Conservation (phyloP, 2,329 filamentous ascomycete genomes). For the Ophiostoma ulmi region DNA sequence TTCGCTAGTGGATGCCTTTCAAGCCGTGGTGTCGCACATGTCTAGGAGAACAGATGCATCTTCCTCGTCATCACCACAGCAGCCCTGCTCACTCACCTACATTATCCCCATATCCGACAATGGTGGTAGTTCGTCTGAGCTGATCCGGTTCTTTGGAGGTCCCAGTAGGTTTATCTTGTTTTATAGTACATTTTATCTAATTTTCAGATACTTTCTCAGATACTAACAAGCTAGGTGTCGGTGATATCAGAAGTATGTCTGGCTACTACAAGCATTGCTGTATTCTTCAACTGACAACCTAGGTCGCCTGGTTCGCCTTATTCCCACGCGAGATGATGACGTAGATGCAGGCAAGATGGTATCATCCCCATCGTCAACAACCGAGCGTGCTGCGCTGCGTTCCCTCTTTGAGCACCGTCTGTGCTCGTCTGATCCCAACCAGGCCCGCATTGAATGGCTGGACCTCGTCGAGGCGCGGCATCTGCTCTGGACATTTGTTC, state of each 20-base stretch:
- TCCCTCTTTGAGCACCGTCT: conserved; percentile 83
- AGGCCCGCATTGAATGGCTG: conserved; percentile 75
- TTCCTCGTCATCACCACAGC: conserved; percentile 43
- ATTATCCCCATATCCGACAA: conserved; percentile 96
- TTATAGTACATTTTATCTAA: too few species aligned
- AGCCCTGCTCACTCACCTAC: conserved; percentile 64
- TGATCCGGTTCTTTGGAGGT: conserved; percentile 90
- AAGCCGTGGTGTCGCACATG: conserved; percentile 44
- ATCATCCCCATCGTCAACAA: conserved; percentile 34
- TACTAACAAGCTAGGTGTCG: conserved; percentile 40
- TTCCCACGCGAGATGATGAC: conserved; percentile 52
- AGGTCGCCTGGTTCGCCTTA: conserved; percentile 86
- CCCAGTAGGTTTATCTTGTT: conserved; percentile 54
- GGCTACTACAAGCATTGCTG: background rate
- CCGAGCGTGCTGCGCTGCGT: conserved; percentile 70
- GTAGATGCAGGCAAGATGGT: background rate
- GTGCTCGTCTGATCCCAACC: conserved; percentile 48
- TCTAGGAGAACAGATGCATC: background rate
- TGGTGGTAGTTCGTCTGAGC: conserved; percentile 85
- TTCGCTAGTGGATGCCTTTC: conserved; percentile 86
- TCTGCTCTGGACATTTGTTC: conserved; percentile 65
- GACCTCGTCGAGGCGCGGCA: conserved; percentile 82
- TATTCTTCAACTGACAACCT: conserved; percentile 6
- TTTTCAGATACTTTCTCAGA: background rate
- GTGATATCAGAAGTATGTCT: conserved; percentile 64